These are phyloP conservation scores for Capsicum baccatum DNA, from an alignment of 257 asterid genomes.

Conservation along the genomic window DNA sequence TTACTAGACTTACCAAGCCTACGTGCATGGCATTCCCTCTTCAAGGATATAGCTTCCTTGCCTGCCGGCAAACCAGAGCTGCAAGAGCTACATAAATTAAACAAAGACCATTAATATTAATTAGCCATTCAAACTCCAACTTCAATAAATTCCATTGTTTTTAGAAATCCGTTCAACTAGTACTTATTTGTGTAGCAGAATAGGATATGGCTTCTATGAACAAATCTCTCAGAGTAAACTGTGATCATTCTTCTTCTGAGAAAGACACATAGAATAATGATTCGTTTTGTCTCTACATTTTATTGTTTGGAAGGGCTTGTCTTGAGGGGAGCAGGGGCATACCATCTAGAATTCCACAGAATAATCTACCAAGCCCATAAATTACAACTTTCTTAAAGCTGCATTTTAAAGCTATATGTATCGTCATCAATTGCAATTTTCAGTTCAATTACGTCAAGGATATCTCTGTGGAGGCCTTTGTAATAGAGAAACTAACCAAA, in stretches of 20 bases:
- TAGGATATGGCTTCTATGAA: background rate
- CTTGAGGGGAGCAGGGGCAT: background rate
- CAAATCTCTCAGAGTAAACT: background rate
- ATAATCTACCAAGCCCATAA: background rate
- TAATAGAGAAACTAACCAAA: background rate
- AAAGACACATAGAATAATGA: background rate
- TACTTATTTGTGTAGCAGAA: background rate
- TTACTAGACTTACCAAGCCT: conserved; percentile 62
- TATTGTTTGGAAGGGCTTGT: background rate
- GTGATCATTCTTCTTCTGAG: background rate
- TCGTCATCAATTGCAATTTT: background rate
- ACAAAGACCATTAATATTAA: conserved; percentile 13
- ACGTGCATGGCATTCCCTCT: conserved; percentile 63
- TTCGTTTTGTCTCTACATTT: background rate
- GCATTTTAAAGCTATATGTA: background rate
- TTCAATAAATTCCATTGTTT: background rate
- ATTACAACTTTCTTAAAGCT: background rate
- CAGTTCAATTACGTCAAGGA: background rate
- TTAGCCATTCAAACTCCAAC: background rate
- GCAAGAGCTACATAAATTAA: conserved; percentile 63
- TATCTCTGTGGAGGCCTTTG: background rate
- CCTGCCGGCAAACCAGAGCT: conserved; percentile 65
- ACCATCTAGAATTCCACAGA: conserved; percentile 15
- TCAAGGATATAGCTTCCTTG: conserved; percentile 62
- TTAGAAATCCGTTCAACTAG: background rate